Base-by-base conservation (phyloP, 108 stramenopile genomes). In the Nitzschia inconspicua region DNA sequence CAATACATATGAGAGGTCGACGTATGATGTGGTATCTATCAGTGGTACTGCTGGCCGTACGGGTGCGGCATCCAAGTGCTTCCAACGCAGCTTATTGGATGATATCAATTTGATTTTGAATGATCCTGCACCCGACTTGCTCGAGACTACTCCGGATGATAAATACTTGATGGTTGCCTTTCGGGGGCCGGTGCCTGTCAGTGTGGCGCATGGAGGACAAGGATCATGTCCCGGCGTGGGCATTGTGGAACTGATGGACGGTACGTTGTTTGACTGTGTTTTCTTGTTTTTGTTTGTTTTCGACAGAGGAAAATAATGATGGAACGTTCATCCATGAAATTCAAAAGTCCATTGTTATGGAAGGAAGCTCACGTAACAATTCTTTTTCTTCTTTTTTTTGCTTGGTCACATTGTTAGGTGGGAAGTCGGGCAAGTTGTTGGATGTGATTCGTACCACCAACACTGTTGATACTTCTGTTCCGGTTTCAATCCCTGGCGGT, bases 161-260 rank as follows among this genome's bases (percentile, higher is more conserved):
- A 67, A 73, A 29, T 67, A 53, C 30, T 19, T 73, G n/a, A 49
- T 53, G 32, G 1, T 73, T 44, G 49, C 37, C 16, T 68, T 73
- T 10, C 65, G 72, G 31, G 72, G 72, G 41, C 72, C 72, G 3
- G 65, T 26, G 3, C 66, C 72, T 18, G 72, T 73, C 20, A 22
- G 60, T 14, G 60, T 63, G 14, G 29, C 31, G 8, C 72, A 73
- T 35, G 8, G 66, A n/a, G 66, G 66, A 19, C 72, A 62, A 61
- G 72, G 72, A 53, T 40, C 35, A 29, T 73, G 72, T 31, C 66
- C 72, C 11, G 72, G 66, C 19, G 66, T 73, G 22, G 72, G 72
- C 20, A 54, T 73, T 54, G 52, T 73, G 6, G 41, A 73, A 19
- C 24, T 73, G 7, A 13, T 16, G 1, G 49, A 61, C n/a, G n/a